Evolutionary conservation across 345 rosid species (phyloP).

Genomic region (Eucalyptus viminalis): DNA sequence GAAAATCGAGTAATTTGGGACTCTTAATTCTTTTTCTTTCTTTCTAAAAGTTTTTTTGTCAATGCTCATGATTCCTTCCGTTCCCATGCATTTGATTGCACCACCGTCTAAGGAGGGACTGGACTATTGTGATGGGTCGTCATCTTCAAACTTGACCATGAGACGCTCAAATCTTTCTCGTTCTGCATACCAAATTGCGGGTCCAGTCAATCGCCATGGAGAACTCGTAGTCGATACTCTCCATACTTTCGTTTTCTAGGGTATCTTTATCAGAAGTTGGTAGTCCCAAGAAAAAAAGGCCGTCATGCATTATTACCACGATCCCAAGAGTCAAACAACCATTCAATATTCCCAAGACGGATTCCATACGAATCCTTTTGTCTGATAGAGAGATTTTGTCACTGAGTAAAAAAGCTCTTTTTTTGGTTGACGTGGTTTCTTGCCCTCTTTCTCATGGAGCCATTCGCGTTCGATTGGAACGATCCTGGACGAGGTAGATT

Average conservation of each 20-base stretch:
- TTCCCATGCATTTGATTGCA: not conserved
- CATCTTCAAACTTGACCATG: not conserved
- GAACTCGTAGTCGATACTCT: not conserved
- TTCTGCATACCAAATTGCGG: not conserved
- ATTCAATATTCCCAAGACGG: not conserved
- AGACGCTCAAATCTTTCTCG: not conserved
- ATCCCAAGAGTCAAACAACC: not conserved
- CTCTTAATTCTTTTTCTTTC: not conserved
- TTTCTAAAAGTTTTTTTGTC: not conserved
- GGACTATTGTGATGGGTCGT: not conserved
- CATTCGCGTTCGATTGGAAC: not conserved
- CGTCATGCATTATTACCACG: not conserved
- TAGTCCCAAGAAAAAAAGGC: not conserved
- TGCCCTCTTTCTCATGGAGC: not conserved
- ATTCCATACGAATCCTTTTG: not conserved
- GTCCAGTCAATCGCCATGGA: not conserved
- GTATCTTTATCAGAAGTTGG: not conserved
- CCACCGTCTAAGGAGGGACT: not conserved
- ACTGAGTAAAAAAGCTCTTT: accelerated
- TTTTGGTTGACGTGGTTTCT: not conserved
- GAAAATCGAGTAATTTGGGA: not conserved
- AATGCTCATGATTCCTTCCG: not conserved
- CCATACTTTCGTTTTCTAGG: not conserved
- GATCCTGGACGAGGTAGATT: not conserved
- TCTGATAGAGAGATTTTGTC: not conserved